Conservation (phyloP, 208 protist genomes). For the Kentomonas sorsogonicus region DNA sequence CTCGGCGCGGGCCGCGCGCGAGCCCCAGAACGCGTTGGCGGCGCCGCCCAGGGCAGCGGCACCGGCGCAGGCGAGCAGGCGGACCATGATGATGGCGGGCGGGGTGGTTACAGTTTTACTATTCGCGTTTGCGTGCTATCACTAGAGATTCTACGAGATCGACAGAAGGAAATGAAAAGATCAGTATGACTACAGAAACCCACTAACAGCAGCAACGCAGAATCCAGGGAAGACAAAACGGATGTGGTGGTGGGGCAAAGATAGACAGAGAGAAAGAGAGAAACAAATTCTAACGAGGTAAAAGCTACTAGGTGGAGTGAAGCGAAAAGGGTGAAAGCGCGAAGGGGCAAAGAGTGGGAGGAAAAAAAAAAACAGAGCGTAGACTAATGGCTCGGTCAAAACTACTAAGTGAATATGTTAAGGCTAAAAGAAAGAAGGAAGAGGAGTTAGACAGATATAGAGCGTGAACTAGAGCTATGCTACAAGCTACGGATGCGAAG, state of each 20-base stretch:
- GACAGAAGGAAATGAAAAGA: too few species aligned
- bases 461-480: too few species aligned
- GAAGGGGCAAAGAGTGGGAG: slow-evolving; percentile 7
- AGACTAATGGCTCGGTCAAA: too few species aligned
- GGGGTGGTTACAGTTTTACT: too few species aligned
- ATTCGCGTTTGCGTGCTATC: too few species aligned
- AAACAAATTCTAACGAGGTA: neutral
- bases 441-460: too few species aligned
- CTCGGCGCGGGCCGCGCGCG: slow-evolving; percentile 14
- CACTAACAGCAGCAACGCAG: slow-evolving; percentile 4
- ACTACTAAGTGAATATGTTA: too few species aligned
- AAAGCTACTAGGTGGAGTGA: neutral
- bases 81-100: slow-evolving; percentile 22
- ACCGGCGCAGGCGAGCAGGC: slow-evolving; percentile 35
- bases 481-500: too few species aligned
- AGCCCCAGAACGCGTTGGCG: slow-evolving; percentile 27
- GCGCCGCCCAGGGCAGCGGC: slow-evolving; percentile 27
- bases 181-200: slow-evolving; percentile 5
- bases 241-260: neutral
- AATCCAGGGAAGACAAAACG: neutral
- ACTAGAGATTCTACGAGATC: too few species aligned
- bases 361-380: slow-evolving; percentile 13
- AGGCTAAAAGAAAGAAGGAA: too few species aligned
- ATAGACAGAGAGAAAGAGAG: slow-evolving; percentile 1
- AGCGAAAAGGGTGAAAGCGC: slow-evolving; percentile 11